Evolutionary conservation across 441 rosid species (phyloP).

Genomic region (Populus tomentosa): DNA sequence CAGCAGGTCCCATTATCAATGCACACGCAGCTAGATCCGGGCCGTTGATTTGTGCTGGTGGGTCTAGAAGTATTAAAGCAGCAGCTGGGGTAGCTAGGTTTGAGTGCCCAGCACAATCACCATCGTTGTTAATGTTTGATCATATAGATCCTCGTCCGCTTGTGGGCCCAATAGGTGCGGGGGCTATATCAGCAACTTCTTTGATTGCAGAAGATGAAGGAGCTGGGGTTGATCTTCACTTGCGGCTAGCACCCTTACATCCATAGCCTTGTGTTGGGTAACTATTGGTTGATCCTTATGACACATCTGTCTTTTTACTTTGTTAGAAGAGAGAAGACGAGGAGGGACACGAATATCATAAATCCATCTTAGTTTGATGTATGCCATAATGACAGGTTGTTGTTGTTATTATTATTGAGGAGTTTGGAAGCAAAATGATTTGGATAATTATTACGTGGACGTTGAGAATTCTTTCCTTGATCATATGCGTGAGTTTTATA

Average conservation of each 20-base stretch:
- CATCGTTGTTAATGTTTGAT: too few species aligned
- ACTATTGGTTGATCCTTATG: too few species aligned
- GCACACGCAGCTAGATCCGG: conserved; percentile 7
- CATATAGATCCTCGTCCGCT: not conserved
- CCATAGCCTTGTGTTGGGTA: not conserved
- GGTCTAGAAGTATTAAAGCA: not conserved
- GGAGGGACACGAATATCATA: too few species aligned
- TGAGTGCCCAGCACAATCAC: not conserved
- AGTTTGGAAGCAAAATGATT: too few species aligned
- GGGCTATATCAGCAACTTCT: not conserved
- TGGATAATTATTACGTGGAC: too few species aligned
- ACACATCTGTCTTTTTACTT: too few species aligned
- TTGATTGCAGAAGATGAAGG: not conserved
- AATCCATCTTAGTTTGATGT: too few species aligned
- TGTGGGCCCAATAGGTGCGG: not conserved
- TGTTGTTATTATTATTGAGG: too few species aligned
- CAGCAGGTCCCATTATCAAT: not conserved
- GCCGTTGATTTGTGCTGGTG: not conserved
- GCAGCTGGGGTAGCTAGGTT: not conserved
- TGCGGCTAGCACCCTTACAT: conserved; percentile 11
- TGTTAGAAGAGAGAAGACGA: too few species aligned
- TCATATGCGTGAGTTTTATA: too few species aligned
- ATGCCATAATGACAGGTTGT: too few species aligned
- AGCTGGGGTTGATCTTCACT: conserved; percentile 15
- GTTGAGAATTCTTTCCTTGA: too few species aligned